Evolutionary conservation across 192 early-diverging fungal genomes (phyloP).

Genomic region (Entomortierella parvispora): DNA sequence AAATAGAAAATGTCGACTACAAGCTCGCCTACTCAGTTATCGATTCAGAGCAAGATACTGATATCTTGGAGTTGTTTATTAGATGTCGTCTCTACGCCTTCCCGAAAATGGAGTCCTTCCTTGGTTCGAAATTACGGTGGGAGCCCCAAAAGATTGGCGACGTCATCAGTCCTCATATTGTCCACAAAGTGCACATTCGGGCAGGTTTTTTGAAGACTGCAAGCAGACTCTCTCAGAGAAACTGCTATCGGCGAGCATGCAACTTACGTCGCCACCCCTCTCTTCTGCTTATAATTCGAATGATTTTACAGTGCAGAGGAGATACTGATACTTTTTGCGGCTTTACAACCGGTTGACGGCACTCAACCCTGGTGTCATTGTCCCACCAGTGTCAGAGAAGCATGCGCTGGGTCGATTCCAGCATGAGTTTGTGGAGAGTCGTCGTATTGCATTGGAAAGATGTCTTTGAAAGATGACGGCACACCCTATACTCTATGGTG

Average conservation of each 20-base stretch:
- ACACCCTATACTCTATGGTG: too few relatives aligned
- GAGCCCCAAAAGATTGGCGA: too few relatives aligned
- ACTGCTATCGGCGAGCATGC: too few relatives aligned
- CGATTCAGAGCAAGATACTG: not conserved
- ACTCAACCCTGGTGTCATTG: constrained; percentile 86
- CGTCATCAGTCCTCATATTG: constrained; percentile 85
- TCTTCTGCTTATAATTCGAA: constrained; percentile 76
- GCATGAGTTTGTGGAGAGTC: constrained; percentile 93
- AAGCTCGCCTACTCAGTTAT: not conserved
- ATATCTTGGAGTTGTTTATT: not conserved
- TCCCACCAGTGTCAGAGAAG: constrained; percentile 94
- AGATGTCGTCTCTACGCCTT: constrained; percentile 52
- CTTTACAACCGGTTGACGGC: constrained; percentile 83
- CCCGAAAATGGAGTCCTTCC: constrained; percentile 58
- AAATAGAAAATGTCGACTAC: not conserved
- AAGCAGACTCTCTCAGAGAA: too few relatives aligned
- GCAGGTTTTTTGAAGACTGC: too few relatives aligned
- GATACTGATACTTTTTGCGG: constrained; percentile 95
- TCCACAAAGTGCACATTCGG: too few relatives aligned
- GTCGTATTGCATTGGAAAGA: too few relatives aligned
- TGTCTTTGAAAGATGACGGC: too few relatives aligned
- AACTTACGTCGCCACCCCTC: too few relatives aligned
- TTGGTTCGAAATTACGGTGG: too few relatives aligned
- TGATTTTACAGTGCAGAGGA: constrained; percentile 84
- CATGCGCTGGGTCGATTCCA: constrained; percentile 91